Base-by-base conservation (phyloP, 2,329 filamentous ascomycete species). In the Penicillium glabrum region DNA sequence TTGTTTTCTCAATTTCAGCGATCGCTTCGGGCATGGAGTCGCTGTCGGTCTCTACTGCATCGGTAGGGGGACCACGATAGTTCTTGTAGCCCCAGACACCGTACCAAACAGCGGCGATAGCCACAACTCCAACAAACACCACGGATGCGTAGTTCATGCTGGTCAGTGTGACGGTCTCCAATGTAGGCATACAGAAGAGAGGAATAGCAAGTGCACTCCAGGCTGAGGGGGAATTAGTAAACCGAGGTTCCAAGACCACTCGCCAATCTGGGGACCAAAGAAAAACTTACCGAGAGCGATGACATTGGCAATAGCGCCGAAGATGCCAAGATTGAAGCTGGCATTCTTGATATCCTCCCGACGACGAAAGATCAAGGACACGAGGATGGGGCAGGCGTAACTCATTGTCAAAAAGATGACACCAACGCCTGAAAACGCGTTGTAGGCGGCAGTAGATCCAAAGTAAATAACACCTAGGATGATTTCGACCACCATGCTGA, bases 381-480 rank as follows among this genome's bases (percentile, higher is more conserved):
- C 83, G 24, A 82, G 80, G 53, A 90, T 87, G 19, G 89, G 88
- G 1, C 80, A 80, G 35, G 85, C 86, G 67, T 91, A 91, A 51
- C 86, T 84, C 39, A 86, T 78, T 0, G 88, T 90, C 1, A 92
- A 81, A 63, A 88, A 91, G 69, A 92, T 91, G 11, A 89, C 91
- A 2, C 89, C 89, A 0, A 91, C 88, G 45, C 89, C 88, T 0
- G 89, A 91, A 72, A 92, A 92, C n/a, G 85, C 86, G 75, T 88
- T 89, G 78, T 92, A 93, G 0, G 89, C 89, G 0, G 88, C 87
- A 0, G 84, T 82, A 1, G 86, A 89, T n/a, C 89, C 89, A 61
- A 92, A 90, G 77, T 90, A 92, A 71, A 92, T 91, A 57, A 88
- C 80, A 0, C 89, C 89, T 0, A 93, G 82, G 19, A 90, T 74